A percentile compares a stretch with the other conserved stretches of the same genome.
phyloP scores from a whole-genome alignment of 2,329 filamentous ascomycete species.

The Clarireedia hainanense region DNA sequence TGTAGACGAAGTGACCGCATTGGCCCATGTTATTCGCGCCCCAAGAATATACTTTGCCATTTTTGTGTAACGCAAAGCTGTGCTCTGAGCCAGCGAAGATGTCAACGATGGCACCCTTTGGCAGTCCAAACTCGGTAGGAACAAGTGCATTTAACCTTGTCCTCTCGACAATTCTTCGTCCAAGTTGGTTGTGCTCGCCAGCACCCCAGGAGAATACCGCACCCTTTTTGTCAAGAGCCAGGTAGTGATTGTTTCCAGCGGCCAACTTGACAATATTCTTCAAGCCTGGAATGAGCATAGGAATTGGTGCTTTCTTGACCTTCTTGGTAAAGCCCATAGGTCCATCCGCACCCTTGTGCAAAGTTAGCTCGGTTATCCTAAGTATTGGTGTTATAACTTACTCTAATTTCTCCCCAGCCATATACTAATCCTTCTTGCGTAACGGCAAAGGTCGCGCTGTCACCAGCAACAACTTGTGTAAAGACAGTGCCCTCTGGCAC shows the following conservation, averaged over 20 bases:
- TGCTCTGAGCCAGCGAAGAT: constrained; percentile 61
- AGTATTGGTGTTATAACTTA: constrained; percentile 28
- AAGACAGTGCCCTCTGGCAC: constrained; percentile 48
- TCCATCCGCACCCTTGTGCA: constrained; percentile 48
- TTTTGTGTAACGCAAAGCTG: constrained; percentile 65
- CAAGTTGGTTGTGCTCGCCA: constrained; percentile 56
- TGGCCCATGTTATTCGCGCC: constrained; percentile 83
- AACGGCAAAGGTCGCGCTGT: constrained; percentile 69
- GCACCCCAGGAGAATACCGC: constrained; percentile 58
- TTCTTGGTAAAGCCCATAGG: constrained; percentile 44
- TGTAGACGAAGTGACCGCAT: constrained; percentile 48
- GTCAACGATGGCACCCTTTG: constrained; percentile 7
- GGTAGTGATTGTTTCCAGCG: constrained; percentile 48
- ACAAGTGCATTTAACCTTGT: constrained; percentile 17
- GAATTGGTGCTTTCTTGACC: constrained; percentile 15
- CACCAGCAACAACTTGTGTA: constrained; percentile 61
- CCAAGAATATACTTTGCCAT: constrained; percentile 69
- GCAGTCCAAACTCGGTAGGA: constrained; percentile 11
- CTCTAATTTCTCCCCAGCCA: constrained; percentile 75
- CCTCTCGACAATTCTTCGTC: constrained; percentile 33
- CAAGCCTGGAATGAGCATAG: constrained; percentile 45
- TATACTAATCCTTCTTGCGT: constrained; percentile 71
- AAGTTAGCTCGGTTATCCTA: constrained; percentile 1
- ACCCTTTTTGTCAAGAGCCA: constrained; percentile 49
- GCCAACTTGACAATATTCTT: constrained; percentile 46